Evolutionary conservation across 2,329 filamentous ascomycete species (phyloP).

Genomic region (Alternaria angustiovoidea): DNA sequence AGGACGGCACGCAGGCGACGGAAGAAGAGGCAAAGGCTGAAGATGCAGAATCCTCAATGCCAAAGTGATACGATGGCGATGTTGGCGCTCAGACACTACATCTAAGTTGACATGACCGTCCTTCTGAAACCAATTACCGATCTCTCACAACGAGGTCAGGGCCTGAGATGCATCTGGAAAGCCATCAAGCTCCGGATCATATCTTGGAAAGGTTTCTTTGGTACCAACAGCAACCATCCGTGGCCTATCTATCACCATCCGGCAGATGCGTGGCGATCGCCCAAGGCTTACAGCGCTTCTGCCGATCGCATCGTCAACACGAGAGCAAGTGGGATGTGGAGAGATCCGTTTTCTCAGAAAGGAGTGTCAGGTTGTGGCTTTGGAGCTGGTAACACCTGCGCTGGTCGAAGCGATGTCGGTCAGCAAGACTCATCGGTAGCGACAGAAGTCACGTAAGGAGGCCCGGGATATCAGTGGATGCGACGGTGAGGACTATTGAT

Average conservation of each 20-base stretch:
- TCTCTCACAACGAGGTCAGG: not conserved
- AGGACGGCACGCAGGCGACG: conserved; percentile 22
- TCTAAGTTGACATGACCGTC: not conserved
- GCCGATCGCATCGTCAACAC: not conserved
- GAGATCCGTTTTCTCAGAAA: not conserved
- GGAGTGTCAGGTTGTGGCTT: not conserved
- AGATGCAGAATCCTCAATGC: conserved; percentile 6
- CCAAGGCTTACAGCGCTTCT: not conserved
- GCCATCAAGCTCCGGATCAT: not conserved
- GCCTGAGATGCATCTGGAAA: not conserved
- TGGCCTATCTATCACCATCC: not conserved
- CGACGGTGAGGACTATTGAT: not conserved
- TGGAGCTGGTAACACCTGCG: no score
- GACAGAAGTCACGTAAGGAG: not conserved
- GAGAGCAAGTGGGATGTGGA: no score
- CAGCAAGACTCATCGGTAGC: not conserved
- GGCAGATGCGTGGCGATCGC: not conserved
- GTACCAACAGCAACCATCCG: not conserved
- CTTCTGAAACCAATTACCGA: not conserved
- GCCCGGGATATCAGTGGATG: not conserved
- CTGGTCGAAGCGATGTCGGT: not conserved
- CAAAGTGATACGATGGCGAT: conserved; percentile 5
- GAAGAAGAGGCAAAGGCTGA: not conserved
- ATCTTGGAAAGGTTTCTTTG: not conserved
- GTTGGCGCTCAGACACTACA: not conserved